Evolutionary conservation across 2,329 filamentous ascomycete species (phyloP).

Genomic region (Moelleriella libera): DNA sequence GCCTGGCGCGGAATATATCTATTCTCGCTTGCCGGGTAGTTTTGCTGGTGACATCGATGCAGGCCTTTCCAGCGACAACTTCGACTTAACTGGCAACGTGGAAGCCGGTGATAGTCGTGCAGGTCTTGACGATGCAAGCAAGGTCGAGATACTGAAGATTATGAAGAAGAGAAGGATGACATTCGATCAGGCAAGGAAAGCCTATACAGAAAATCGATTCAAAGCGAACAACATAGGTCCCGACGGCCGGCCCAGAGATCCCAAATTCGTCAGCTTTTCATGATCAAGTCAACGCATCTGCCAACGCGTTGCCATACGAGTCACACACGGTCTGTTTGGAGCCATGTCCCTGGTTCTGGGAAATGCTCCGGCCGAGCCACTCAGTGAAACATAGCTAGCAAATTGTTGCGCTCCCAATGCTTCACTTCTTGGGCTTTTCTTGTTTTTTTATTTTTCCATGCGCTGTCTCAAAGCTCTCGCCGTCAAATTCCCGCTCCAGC

Average conservation of each 20-base stretch:
- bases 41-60: slow-evolving; percentile 81
- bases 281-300: slow-evolving; percentile 7
- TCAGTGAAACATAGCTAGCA: too few species aligned
- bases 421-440: too few species aligned
- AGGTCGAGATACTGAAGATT: slow-evolving; percentile 71
- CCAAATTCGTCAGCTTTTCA: slow-evolving; percentile 86
- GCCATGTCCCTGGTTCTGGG: not conserved
- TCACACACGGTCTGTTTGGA: not conserved
- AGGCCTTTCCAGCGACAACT: slow-evolving; percentile 69
- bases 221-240: slow-evolving; percentile 75
- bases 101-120: slow-evolving; percentile 63
- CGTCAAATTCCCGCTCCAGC: too few species aligned
- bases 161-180: slow-evolving; percentile 75
- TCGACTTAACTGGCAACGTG: slow-evolving; percentile 72
- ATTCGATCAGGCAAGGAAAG: slow-evolving; percentile 82
- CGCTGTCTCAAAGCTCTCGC: too few species aligned
- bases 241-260: slow-evolving; percentile 78
- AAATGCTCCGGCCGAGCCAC: not conserved
- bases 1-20: slow-evolving; percentile 47
- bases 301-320: not conserved
- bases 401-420: too few species aligned
- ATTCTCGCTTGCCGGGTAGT: slow-evolving; percentile 60
- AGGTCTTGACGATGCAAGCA: slow-evolving; percentile 68
- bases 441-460: too few species aligned
- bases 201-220: slow-evolving; percentile 78